Conservation (phyloP, 495 filamentous ascomycete genomes). For the Halenospora varia region DNA sequence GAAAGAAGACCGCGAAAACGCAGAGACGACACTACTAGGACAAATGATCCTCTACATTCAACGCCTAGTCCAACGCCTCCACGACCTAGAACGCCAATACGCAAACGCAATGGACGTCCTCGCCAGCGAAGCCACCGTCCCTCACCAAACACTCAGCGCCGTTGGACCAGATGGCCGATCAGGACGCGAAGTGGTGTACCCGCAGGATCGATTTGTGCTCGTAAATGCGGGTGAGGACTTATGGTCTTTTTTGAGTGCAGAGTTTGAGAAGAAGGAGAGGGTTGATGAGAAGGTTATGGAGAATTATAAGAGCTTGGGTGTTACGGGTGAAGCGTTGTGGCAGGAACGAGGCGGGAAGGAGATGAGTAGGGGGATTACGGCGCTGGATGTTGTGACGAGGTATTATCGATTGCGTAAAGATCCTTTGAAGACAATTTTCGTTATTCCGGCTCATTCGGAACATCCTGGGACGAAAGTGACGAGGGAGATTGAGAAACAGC, state of each 20-base stretch:
- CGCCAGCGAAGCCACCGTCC: conserved; percentile 43
- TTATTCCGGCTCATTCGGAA: conserved; percentile 42
- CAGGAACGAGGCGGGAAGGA: conserved; percentile 19
- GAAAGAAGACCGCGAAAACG: conserved; percentile 21
- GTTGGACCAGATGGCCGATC: conserved; percentile 33
- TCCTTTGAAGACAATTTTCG: conserved; percentile 37
- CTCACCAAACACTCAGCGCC: conserved; percentile 31
- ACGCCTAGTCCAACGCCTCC: conserved; percentile 41
- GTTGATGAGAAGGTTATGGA: conserved; percentile 25
- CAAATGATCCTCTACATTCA: conserved; percentile 46
- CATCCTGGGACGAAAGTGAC: conserved; percentile 40
- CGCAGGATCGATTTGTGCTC: conserved; percentile 49
- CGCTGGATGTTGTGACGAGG: conserved; percentile 38
- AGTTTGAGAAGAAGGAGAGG: conserved; percentile 43
- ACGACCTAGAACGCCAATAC: conserved; percentile 45
- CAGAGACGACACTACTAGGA: conserved; percentile 41
- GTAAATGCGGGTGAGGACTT: conserved; percentile 47
- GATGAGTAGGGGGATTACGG: conserved; percentile 35
- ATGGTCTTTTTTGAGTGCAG: conserved; percentile 33
- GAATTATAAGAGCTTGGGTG: conserved; percentile 22
- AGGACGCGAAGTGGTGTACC: conserved; percentile 38
- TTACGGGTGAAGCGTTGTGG: conserved; percentile 31
- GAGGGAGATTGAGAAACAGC: conserved; percentile 35
- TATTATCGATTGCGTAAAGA: conserved; percentile 40
- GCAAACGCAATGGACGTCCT: conserved; percentile 43